Percentiles rank a stretch among this genome's conserved stretches.
Conservation (phyloP, 2,329 filamentous ascomycete genomes). For the Mycogone perniciosa region DNA sequence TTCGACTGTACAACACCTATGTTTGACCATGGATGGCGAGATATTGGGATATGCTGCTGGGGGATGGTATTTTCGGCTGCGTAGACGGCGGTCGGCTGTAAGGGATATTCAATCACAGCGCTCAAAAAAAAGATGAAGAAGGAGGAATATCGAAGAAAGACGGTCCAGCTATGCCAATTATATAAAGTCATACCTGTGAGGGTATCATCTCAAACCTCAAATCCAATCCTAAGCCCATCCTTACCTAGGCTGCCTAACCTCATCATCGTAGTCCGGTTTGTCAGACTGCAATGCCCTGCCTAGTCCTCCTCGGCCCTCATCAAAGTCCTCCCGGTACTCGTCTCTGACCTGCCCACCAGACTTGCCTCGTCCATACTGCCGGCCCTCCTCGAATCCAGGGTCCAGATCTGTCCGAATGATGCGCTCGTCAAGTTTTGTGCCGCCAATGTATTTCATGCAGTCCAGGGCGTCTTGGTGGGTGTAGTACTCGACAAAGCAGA, state of each 20-base stretch:
- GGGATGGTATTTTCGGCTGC: neutral
- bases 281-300: slow-evolving; percentile 67
- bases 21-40: slow-evolving; percentile 15
- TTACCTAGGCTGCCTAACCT: slow-evolving; percentile 19
- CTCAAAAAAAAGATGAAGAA: neutral
- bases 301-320: slow-evolving; percentile 86
- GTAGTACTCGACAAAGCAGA: slow-evolving; percentile 99
- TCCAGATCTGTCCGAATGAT: slow-evolving; percentile 94
- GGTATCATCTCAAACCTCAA: neutral
- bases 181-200: neutral
- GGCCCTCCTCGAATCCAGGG: slow-evolving; percentile 89
- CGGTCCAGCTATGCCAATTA: too few relatives aligned
- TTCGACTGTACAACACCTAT: slow-evolving; percentile 25
- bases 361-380: slow-evolving; percentile 93
- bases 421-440: slow-evolving; percentile 95
- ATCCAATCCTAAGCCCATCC: neutral
- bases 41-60: slow-evolving; percentile 3
- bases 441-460: slow-evolving; percentile 97
- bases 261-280: slow-evolving; percentile 37
- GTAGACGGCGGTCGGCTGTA: slow-evolving; percentile 8
- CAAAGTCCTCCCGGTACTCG: slow-evolving; percentile 95
- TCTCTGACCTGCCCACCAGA: slow-evolving; percentile 95
- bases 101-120: neutral
- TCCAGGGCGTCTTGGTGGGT: slow-evolving; percentile 95
- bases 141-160: neutral